Conservation (phyloP, 768 basidiomycete genomes). For the Kwoniella europaea region DNA sequence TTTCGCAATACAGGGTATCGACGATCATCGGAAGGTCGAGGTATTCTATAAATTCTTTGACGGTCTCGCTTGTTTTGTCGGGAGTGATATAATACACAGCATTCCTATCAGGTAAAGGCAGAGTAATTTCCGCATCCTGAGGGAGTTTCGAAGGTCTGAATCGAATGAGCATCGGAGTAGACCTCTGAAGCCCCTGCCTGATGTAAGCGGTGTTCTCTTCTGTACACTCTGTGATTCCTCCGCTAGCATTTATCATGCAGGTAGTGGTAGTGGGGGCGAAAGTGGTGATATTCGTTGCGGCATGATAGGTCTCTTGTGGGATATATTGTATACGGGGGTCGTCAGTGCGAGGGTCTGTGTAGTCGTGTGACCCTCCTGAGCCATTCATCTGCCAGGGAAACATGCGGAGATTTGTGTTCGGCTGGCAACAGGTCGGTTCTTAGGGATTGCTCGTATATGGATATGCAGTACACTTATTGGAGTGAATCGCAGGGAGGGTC, state of each 20-base stretch:
- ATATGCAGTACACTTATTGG: no score
- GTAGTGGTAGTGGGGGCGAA: not conserved
- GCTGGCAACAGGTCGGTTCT: no score
- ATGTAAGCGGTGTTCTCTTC: not conserved
- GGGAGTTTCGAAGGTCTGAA: not conserved
- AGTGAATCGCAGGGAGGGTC: no score
- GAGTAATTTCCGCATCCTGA: not conserved
- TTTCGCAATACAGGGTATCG: not conserved
- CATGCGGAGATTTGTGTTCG: no score
- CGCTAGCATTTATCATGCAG: not conserved
- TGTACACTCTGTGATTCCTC: not conserved
- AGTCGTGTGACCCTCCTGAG: no score
- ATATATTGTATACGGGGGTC: not conserved
- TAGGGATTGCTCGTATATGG: no score
- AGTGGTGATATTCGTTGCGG: not conserved
- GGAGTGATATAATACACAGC: not conserved
- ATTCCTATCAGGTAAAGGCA: not conserved
- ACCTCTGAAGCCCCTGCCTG: not conserved
- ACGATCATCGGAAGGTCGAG: not conserved
- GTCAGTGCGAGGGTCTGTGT: not conserved
- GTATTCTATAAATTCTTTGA: not conserved
- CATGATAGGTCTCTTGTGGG: not conserved
- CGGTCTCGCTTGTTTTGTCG: not conserved
- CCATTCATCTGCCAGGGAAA: no score
- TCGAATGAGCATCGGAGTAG: not conserved